Base-by-base conservation (phyloP, 1,284 basidiomycete genomes). In the Ganoderma multipileum region DNA sequence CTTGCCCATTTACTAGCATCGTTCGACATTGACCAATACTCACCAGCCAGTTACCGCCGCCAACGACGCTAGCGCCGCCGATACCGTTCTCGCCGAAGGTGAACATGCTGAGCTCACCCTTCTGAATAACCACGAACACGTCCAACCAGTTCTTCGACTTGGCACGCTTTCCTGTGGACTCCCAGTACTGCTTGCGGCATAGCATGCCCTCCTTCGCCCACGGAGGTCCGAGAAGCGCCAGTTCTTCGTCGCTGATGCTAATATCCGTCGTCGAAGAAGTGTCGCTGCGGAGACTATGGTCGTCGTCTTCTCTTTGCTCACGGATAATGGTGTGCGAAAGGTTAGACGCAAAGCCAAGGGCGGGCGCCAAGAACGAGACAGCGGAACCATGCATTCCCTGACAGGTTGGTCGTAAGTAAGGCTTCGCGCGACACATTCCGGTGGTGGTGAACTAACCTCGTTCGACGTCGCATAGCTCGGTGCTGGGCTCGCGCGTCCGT, bases 161-260 rank as follows among this genome's bases (percentile, higher is more conserved):
- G 20, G 94, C 91, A 33, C 95, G 85, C 79, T 94, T 96, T 12
- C 91, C 91, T 0, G 88, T 84, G 3, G 88, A 86, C 77, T 98
- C 97, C 91, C 94, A 97, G 79, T 97, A 98, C 72, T 96, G 93
- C 79, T 98, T 99, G 42, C 96, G 91, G 73, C 91, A 93, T 3
- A 99, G 87, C 84, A 97, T 93, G 18, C 97, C 97, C 80, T 99
- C 97, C 80, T 99, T 99, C 0, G 97, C 97, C 97, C 97, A 99
- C 0, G 97, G 97, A 3, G 97, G 91, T 30, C 97, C 97, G 14
- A 98, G 88, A 42, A 99, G 84, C 0, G 97, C 97, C 14, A 99
- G 86, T 81, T 98, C 96, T 77, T 98, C 96, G 77, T 99, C 97
- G 5, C 91, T 90, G 69, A 97, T 93, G 70, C 93, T 94, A 74